These are phyloP conservation scores for Bremia lactucae DNA, from an alignment of 352 stramenopile species.

Conservation along the genomic window DNA sequence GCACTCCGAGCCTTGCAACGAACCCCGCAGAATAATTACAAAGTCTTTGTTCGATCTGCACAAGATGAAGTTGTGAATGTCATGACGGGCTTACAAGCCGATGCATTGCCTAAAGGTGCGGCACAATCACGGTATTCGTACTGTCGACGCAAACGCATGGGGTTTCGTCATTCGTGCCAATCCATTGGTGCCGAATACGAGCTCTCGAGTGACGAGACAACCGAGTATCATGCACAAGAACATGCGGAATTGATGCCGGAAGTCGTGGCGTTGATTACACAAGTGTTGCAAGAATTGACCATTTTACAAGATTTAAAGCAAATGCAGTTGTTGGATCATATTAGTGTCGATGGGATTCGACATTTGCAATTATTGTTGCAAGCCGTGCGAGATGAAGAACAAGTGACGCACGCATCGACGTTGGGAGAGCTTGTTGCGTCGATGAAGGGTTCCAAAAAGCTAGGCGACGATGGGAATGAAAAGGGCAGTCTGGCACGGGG, in stretches of 20 bases:
- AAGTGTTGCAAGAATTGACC: constrained; percentile 56
- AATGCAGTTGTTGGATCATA: constrained; percentile 74
- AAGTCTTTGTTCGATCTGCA: constrained; percentile 77
- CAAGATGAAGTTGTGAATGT: constrained; percentile 71
- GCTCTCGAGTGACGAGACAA: constrained; percentile 21
- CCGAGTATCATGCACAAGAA: constrained; percentile 25
- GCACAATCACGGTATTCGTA: constrained; percentile 55
- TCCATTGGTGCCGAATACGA: constrained; percentile 54
- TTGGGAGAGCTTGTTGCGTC: constrained; percentile 25
- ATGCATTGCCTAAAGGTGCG: constrained; percentile 58
- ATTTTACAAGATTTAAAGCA: constrained; percentile 76
- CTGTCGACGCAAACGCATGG: constrained; percentile 65
- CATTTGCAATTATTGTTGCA: constrained; percentile 48
- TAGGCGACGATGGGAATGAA: constrained; percentile 25
- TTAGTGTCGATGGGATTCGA: constrained; percentile 70
- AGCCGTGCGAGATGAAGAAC: constrained; percentile 25
- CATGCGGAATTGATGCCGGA: constrained; percentile 40
- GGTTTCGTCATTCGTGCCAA: constrained; percentile 62
- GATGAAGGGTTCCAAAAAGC: constrained; percentile 8
- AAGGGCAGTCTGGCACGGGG: constrained; percentile 37
- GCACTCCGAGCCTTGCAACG: constrained; percentile 56
- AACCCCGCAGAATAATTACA: constrained; percentile 87
- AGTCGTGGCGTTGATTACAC: constrained; percentile 61
- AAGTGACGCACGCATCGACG: constrained; percentile 4
- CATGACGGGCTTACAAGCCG: constrained; percentile 55